These are phyloP conservation scores for Aspergillus terreus DNA, from an alignment of 2,329 filamentous ascomycete species.

Conservation along the genomic window DNA sequence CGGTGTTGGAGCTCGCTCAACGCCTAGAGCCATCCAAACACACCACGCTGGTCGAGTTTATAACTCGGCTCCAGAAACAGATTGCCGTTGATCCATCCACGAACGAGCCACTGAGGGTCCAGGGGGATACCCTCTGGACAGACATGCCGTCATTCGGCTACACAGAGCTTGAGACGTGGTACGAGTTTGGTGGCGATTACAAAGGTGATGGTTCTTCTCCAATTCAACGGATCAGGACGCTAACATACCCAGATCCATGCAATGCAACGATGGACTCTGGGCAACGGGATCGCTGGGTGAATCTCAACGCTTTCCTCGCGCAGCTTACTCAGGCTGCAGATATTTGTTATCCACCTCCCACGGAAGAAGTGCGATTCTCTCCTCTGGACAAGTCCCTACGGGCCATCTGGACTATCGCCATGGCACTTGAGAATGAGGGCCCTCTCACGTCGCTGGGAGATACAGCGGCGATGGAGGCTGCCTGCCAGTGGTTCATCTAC, in stretches of 20 bases:
- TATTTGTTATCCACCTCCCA: constrained; percentile 5
- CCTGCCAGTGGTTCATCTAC: constrained; percentile 15
- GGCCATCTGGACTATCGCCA: not conserved
- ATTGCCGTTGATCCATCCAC: not conserved
- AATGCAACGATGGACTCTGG: not conserved
- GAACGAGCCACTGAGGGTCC: not conserved
- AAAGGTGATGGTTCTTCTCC: not conserved
- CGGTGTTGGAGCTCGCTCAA: not conserved
- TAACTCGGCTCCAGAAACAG: not conserved
- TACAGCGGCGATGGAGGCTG: constrained; percentile 11
- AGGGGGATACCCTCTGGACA: not conserved
- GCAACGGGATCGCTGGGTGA: constrained; percentile 38
- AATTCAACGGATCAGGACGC: not conserved
- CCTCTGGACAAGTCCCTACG: not conserved
- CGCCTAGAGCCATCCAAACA: not conserved
- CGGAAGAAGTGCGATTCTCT: not conserved
- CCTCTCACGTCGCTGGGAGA: not conserved
- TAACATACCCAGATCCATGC: not conserved
- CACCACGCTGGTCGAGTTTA: not conserved
- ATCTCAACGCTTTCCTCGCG: constrained; percentile 13
- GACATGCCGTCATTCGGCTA: not conserved
- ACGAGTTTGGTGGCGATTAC: not conserved
- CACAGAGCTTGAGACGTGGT: not conserved
- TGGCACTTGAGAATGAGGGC: not conserved
- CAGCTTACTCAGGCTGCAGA: constrained; percentile 14